These are phyloP conservation scores for Apiospora malaysiana DNA, from an alignment of 2,329 filamentous ascomycete species.

Conservation along the genomic window DNA sequence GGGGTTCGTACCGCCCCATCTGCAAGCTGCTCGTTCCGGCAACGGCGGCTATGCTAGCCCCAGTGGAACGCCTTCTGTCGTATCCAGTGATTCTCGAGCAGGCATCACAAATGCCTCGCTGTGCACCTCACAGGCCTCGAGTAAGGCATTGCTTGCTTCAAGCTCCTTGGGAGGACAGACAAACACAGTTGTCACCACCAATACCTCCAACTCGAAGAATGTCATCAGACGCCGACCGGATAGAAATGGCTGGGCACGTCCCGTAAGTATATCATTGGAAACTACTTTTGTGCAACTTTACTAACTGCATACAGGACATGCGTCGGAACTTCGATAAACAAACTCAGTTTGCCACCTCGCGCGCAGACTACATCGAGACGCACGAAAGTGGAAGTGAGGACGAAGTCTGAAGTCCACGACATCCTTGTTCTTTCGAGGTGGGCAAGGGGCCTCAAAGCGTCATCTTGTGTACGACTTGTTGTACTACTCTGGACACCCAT, in stretches of 20 bases:
- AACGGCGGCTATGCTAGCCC: neutral
- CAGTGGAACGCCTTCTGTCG: neutral
- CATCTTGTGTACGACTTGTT: neutral
- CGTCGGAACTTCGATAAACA: neutral
- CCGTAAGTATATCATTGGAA: neutral
- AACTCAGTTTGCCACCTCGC: neutral
- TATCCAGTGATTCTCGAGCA: neutral
- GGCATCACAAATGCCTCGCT: neutral
- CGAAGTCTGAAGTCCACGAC: neutral
- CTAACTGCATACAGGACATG: neutral
- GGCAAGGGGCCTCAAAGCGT: neutral
- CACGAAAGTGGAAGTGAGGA: conserved; percentile 5
- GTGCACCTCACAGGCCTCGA: neutral
- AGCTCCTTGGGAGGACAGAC: neutral
- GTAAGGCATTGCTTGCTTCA: neutral
- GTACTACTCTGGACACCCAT: neutral
- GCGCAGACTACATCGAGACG: neutral
- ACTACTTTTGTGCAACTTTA: too few relatives aligned
- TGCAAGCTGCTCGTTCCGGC: neutral
- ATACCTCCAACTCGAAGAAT: neutral
- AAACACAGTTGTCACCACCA: neutral
- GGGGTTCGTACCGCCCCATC: neutral
- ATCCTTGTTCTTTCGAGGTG: neutral
- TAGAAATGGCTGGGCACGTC: conserved; percentile 9
- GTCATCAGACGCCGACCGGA: conserved; percentile 4